phyloP scores from a whole-genome alignment of 352 stramenopile genomes.

The Phytophthora ramorum region DNA sequence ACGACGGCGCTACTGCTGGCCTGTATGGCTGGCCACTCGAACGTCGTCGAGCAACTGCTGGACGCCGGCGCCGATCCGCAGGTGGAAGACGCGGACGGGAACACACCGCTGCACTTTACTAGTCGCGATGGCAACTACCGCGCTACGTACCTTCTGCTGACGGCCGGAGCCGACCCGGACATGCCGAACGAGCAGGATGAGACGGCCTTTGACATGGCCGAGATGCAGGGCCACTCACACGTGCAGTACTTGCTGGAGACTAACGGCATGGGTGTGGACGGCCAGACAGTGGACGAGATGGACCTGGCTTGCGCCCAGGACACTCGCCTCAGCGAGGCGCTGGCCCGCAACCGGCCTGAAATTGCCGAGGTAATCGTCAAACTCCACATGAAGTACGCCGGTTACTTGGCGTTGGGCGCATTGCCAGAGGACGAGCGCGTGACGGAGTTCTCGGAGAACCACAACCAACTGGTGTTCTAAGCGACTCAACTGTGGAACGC shows the following conservation, averaged over 20 bases:
- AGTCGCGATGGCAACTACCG: slow-evolving; percentile 81
- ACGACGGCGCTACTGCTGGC: slow-evolving; percentile 83
- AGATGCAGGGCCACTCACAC: slow-evolving; percentile 68
- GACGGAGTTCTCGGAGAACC: slow-evolving; percentile 54
- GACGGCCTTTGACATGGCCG: slow-evolving; percentile 82
- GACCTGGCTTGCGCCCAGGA: slow-evolving; percentile 73
- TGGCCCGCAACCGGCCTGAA: slow-evolving; percentile 70
- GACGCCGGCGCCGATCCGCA: slow-evolving; percentile 78
- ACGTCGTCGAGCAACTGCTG: slow-evolving; percentile 75
- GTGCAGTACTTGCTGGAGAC: slow-evolving; percentile 84
- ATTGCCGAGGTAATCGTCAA: slow-evolving; percentile 79
- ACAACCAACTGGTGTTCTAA: slow-evolving; percentile 42
- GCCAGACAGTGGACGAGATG: slow-evolving; percentile 62
- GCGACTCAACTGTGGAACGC: slow-evolving; percentile 20
- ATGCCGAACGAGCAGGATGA: slow-evolving; percentile 86
- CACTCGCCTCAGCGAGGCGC: slow-evolving; percentile 61
- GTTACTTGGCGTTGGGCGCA: slow-evolving; percentile 64
- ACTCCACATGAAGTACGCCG: slow-evolving; percentile 81
- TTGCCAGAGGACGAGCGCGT: slow-evolving; percentile 63
- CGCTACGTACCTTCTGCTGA: slow-evolving; percentile 79
- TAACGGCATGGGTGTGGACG: slow-evolving; percentile 67
- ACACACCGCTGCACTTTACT: slow-evolving; percentile 84
- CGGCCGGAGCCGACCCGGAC: slow-evolving; percentile 82
- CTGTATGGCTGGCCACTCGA: slow-evolving; percentile 55
- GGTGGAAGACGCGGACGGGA: slow-evolving; percentile 78